These are phyloP conservation scores for Colletotrichum sojae DNA, from an alignment of 2,329 filamentous ascomycete species.

Conservation along the genomic window DNA sequence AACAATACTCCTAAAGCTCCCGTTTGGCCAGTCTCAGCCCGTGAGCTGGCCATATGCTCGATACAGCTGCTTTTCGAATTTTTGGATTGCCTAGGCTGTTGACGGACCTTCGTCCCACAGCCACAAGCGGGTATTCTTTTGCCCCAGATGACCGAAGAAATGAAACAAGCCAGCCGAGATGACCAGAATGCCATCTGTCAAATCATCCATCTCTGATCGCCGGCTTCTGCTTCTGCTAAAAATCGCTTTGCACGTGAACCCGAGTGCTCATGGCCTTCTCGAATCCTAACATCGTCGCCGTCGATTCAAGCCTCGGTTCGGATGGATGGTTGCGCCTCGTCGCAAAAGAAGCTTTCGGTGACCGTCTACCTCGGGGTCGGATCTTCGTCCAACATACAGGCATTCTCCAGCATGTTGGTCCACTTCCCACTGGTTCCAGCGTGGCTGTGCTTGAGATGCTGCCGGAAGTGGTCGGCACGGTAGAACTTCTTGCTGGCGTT, in stretches of 20 bases:
- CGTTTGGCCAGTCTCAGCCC: constrained; percentile 11
- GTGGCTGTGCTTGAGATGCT: constrained; percentile 98
- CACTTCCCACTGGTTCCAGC: constrained; percentile 97
- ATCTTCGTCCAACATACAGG: constrained; percentile 94
- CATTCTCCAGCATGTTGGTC: constrained; percentile 98
- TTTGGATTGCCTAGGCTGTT: constrained; percentile 22
- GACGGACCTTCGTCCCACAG: not conserved
- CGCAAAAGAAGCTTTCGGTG: not conserved
- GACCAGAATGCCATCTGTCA: not conserved
- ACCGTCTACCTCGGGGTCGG: constrained; percentile 58
- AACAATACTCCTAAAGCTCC: constrained; percentile 30
- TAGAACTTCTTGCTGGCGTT: constrained; percentile 99
- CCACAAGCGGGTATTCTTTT: constrained; percentile 22
- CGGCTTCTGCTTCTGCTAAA: not conserved
- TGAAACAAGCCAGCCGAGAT: not conserved
- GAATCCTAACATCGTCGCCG: not conserved
- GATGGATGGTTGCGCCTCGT: not conserved
- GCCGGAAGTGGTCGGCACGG: constrained; percentile 96
- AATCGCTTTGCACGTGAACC: not conserved
- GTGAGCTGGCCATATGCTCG: constrained; percentile 6
- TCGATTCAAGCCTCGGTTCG: not conserved
- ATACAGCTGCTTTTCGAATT: constrained; percentile 23
- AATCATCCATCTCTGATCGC: not conserved
- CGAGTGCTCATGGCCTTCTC: not conserved
- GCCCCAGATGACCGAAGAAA: not conserved